Evolutionary conservation across 441 rosid genomes (phyloP).

Genomic region (Erodium moschatum): DNA sequence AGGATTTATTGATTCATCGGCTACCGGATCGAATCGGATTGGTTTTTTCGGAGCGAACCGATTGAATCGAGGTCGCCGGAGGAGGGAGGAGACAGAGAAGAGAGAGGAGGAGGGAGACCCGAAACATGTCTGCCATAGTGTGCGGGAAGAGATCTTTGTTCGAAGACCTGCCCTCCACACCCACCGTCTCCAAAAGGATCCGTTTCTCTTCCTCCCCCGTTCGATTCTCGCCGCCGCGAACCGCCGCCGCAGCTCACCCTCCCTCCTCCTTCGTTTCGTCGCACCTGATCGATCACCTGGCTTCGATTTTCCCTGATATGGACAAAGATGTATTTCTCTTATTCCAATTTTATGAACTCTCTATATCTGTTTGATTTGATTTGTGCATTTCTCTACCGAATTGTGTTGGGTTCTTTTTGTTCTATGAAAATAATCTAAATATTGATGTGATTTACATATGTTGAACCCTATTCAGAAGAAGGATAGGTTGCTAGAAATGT

Average conservation of each 20-base stretch:
- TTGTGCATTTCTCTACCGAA: not conserved
- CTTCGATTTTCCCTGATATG: conserved; percentile 67
- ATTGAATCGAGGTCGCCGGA: not conserved
- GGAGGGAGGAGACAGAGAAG: not conserved
- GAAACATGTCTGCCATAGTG: conserved; percentile 96
- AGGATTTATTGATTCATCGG: not conserved
- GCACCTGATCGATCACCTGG: conserved; percentile 41
- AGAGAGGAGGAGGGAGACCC: conserved; percentile 10
- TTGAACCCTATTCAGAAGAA: no score
- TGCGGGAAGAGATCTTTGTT: conserved; percentile 88
- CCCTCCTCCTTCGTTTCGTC: conserved; percentile 8
- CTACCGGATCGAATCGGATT: not conserved
- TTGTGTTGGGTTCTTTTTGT: not conserved
- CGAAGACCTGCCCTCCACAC: conserved; percentile 25
- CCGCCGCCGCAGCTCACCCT: conserved; percentile 20
- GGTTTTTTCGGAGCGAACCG: not conserved
- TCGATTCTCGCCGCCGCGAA: conserved; percentile 45
- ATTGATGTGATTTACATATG: not conserved
- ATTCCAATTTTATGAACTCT: no score
- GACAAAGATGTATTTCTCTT: conserved; percentile 49
- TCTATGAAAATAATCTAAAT: not conserved
- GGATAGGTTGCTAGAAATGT: not conserved
- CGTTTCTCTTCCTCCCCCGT: conserved; percentile 33
- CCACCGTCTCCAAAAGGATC: conserved; percentile 64
- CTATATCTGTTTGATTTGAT: not conserved